phyloP scores from a whole-genome alignment of 257 asterid genomes.

The Fraxinus quadrangulata region DNA sequence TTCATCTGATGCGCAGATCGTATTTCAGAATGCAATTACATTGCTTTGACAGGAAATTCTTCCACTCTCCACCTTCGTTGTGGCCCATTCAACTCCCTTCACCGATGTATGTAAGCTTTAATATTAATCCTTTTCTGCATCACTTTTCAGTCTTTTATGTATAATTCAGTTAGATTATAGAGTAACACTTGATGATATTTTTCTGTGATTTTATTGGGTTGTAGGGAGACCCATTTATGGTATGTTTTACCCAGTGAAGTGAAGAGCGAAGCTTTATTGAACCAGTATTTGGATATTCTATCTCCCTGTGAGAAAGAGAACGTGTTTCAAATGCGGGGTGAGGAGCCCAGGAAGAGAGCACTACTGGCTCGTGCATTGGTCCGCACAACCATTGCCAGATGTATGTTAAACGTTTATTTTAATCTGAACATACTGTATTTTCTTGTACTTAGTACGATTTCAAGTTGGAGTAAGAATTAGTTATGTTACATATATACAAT shows the following conservation, averaged over 20 bases:
- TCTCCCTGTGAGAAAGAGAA: conserved; percentile 72
- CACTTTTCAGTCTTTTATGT: not conserved
- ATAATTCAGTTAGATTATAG: not conserved
- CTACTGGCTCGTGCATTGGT: conserved; percentile 72
- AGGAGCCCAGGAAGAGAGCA: conserved; percentile 66
- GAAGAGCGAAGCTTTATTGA: conserved; percentile 54
- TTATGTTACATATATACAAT: not conserved
- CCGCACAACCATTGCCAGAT: conserved; percentile 87
- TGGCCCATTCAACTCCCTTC: conserved; percentile 57
- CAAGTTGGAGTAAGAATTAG: not conserved
- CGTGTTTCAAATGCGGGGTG: conserved; percentile 49
- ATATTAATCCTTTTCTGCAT: not conserved
- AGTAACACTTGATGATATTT: not conserved
- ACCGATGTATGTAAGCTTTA: conserved; percentile 42
- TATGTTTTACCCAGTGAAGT: conserved; percentile 71
- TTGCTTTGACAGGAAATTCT: conserved; percentile 38
- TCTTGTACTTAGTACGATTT: not conserved
- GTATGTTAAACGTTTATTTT: conserved; percentile 40
- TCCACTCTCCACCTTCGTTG: conserved; percentile 43
- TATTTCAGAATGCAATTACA: conserved; percentile 49
- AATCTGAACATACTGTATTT: not conserved
- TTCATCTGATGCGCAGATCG: conserved; percentile 33
- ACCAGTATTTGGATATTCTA: conserved; percentile 59
- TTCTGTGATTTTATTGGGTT: not conserved
- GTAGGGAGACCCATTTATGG: conserved; percentile 90